Evolutionary conservation across 1,139 yeast species (phyloP), one percentile per base, ranked within the genome.

Genomic region (Pichia sp.): DNA sequence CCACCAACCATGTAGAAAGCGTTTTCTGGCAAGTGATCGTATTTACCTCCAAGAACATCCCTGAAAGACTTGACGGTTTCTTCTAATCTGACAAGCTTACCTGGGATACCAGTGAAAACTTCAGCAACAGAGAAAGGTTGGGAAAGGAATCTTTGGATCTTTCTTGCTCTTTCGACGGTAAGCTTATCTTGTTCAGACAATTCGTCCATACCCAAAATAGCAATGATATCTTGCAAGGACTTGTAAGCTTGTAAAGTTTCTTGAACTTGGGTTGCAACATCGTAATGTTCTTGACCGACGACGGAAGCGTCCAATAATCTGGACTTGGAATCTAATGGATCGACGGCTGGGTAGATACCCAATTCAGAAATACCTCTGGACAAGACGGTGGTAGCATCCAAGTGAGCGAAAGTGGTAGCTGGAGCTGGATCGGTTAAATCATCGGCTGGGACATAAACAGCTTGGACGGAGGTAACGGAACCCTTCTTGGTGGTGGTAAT

Each of bases 1-100:
- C 96, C 96, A 82, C 99, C 99, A 78, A 92, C 98, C 99, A 93
- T 93, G 81, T 93, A 93, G 96, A 93, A 93, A 70, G 99, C 99
- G 74, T 87, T 88, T 82, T 93, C 99, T 75, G 99, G 99, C 73
- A 93, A 86, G 82, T 87, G 85, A 77, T 93, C 99, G 83, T 92
- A 90, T 85, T 93, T 93, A 80, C 99, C 99, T 52, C 84, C 98
- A 73, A 93, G 86, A 69, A 93, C 97, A 70, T 87, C 99, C 82
- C 84, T 90, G 95, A 93, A 93, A 61, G 98, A 92, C 67, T 78
- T 76, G 74, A 93, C 80, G 68, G 99, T 93, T 72, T 93, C 98
- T 82, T 88, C 87, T 76, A 93, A 84, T 80, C 97, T 85, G 64
- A 93, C 99, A 75, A 93, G 87, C 78, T 87, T 89, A 81, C 99